Base-by-base conservation (phyloP, 31 red algal genomes). In the Pterothamnion heteromorphum region DNA sequence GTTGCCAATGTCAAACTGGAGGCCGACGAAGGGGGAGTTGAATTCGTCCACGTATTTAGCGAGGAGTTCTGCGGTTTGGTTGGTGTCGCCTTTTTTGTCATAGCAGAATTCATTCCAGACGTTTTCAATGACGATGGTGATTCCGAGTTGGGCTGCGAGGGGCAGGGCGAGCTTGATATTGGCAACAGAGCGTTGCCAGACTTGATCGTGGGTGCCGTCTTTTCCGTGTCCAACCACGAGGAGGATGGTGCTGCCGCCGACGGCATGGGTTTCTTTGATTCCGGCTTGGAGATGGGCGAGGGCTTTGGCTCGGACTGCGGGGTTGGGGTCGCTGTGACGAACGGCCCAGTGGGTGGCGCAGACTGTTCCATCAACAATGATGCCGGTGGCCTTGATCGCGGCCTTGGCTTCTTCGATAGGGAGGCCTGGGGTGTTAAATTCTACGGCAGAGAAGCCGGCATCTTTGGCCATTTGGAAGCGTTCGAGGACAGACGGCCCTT, bases 41-140 rank as follows among this genome's bases (percentile, higher is more conserved):
- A 64, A 64, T 64, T 64, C 51, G n/a, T 64, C 51, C n/a, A 64
- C 51, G 51, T 64, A 64, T 64, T 64, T 64, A n/a, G 51, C 51
- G 9, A 64, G 51, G 14, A 64, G 9, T n/a, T 9, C 51, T 64
- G 51, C 51, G 9, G 51, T 64, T 64, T 64, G 51, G n/a, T 64
- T 64, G 9, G 51, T 18, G 51, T 64, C 51, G n/a, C 51, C 51
- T n/a, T 64, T 64, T 9, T 64, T 9, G n/a, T 64, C 51, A 64
- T 64, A 64, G 51, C 51, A 64, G 51, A 64, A 64, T 9, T 64
- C 14, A n/a, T 64, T 64, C 51, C 51, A 64, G 51, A 64, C 51
- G n/a, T 64, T 64, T 64, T 64, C 51, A 18, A 64, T 64, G 14
- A n/a, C 51, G n/a, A 64, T 64, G 51, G 51, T 18, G n/a, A 64